Evolutionary conservation across 352 stramenopile genomes (phyloP).

Genomic region (Thraustochytrium sp.): DNA sequence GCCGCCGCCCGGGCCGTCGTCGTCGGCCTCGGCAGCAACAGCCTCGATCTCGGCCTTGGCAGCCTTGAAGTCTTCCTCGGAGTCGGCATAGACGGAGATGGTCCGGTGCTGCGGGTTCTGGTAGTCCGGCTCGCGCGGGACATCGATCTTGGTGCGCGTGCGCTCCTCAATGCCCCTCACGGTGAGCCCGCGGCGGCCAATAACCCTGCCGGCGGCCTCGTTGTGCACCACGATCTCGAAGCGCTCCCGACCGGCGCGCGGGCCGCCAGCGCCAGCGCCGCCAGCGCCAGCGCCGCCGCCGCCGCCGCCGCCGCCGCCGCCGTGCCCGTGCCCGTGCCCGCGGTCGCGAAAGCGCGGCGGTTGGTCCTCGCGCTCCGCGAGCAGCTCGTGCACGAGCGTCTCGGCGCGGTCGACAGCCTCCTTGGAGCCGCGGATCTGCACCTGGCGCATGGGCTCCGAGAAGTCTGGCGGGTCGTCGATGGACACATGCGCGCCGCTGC

Average conservation of each 20-base stretch:
- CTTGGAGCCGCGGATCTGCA: constrained; percentile 4
- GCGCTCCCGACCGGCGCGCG: background rate
- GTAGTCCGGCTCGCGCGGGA: background rate
- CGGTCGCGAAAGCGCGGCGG: too few species aligned
- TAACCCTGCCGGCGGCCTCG: background rate
- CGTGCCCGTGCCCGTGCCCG: too few species aligned
- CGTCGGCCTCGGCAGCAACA: background rate
- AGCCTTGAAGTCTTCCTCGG: background rate
- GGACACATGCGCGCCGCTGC: background rate
- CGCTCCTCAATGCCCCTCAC: background rate
- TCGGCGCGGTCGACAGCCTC: background rate
- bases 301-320: too few species aligned
- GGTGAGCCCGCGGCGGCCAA: background rate
- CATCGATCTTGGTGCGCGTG: background rate
- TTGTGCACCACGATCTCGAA: constrained; percentile 4
- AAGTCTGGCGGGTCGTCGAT: background rate
- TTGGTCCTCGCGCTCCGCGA: background rate
- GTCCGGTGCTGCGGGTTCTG: background rate
- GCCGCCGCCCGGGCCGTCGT: background rate
- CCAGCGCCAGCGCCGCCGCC: too few species aligned
- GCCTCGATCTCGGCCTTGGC: constrained; percentile 14
- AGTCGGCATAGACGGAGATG: background rate
- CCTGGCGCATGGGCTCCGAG: background rate
- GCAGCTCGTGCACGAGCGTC: background rate
- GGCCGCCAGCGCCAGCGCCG: background rate